phyloP scores from a whole-genome alignment of 2,329 filamentous ascomycete species.

The Ascochyta pisi region DNA sequence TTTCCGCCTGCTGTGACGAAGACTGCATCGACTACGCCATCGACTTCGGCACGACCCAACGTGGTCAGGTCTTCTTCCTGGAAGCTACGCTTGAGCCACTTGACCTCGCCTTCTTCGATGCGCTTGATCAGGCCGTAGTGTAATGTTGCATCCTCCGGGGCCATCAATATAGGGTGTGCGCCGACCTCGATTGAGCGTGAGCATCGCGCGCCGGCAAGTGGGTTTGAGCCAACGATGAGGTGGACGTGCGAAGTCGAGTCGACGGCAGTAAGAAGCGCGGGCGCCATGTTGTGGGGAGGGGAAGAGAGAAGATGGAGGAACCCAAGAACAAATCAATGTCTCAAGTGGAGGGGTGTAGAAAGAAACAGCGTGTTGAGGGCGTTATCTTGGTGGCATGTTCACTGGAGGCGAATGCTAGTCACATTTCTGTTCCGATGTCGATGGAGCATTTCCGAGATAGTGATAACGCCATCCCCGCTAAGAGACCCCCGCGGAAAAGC shows the following conservation, averaged over 20 bases:
- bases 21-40: slow-evolving; percentile 83
- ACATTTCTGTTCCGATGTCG: slow-evolving; percentile 19
- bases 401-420: slow-evolving; percentile 15
- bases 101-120: slow-evolving; percentile 70
- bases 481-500: slow-evolving; percentile 7
- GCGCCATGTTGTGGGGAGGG: slow-evolving; percentile 46
- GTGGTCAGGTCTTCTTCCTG: slow-evolving; percentile 73
- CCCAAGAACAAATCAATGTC: slow-evolving; percentile 18
- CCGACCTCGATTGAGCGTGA: slow-evolving; percentile 80
- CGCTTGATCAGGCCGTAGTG: slow-evolving; percentile 68
- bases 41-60: slow-evolving; percentile 81
- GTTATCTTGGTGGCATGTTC: slow-evolving; percentile 7
- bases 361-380: background rate
- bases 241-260: slow-evolving; percentile 77
- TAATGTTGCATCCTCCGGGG: slow-evolving; percentile 67
- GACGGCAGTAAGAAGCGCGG: slow-evolving; percentile 73
- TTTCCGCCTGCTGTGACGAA: slow-evolving; percentile 75
- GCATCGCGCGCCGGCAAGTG: slow-evolving; percentile 85
- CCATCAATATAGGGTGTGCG: slow-evolving; percentile 79
- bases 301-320: background rate
- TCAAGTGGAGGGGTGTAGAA: slow-evolving; percentile 1
- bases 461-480: slow-evolving; percentile 18
- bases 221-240: slow-evolving; percentile 83
- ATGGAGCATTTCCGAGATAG: slow-evolving; percentile 16
- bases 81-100: slow-evolving; percentile 72